These are phyloP conservation scores for Amphibolis antarctica DNA, from an alignment of 106 monocot species.

Conservation along the genomic window DNA sequence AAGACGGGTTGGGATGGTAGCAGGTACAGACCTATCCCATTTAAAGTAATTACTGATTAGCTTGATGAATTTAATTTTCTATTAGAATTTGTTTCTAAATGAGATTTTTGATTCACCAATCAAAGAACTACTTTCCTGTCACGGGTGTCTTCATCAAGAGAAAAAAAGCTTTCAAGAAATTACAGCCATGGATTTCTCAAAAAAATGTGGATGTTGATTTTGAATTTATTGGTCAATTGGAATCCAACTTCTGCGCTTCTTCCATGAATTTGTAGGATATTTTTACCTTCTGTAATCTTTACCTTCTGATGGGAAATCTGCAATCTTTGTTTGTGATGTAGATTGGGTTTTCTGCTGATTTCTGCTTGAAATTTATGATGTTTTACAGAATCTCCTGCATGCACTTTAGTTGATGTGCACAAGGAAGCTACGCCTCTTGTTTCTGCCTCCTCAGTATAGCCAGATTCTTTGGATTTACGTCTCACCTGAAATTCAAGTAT, in stretches of 20 bases:
- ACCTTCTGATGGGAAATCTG: conserved; percentile 4
- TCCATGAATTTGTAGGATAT: neutral
- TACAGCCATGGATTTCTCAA: neutral
- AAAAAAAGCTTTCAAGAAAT: neutral
- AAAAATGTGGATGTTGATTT: too few species aligned
- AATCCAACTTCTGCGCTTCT: neutral
- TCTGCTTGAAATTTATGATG: conserved; percentile 4
- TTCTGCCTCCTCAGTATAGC: neutral
- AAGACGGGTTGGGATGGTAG: too few species aligned
- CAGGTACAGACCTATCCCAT: too few species aligned
- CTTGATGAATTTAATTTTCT: too few species aligned
- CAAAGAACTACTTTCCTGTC: too few species aligned
- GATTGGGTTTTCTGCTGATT: neutral
- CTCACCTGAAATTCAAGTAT: conserved; percentile 1
- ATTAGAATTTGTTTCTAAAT: too few species aligned
- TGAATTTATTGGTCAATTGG: too few species aligned
- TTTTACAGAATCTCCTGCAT: conserved; percentile 7
- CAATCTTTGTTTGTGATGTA: neutral
- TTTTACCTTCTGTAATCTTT: neutral
- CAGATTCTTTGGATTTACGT: neutral
- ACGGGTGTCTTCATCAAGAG: neutral
- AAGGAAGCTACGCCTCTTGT: neutral
- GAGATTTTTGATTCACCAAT: too few species aligned
- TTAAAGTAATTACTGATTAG: too few species aligned
- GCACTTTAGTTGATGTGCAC: neutral